phyloP scores from a whole-genome alignment of 2,329 filamentous ascomycete species.

The Shiraia sp. region DNA sequence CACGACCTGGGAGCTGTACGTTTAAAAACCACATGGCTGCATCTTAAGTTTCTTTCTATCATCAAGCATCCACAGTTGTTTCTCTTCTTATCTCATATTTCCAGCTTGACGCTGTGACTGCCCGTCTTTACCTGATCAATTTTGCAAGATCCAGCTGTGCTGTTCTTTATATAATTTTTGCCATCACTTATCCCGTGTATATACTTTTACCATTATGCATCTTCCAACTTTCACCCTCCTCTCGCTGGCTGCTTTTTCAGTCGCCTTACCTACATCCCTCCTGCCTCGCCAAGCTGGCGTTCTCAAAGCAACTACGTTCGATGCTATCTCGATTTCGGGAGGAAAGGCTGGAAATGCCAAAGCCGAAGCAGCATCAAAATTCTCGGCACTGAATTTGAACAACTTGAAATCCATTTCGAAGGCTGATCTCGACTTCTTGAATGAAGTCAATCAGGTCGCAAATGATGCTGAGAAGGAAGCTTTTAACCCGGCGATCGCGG shows the following conservation, averaged over 20 bases:
- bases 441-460: slow-evolving; percentile 57
- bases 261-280: slow-evolving; percentile 29
- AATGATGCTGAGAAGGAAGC: slow-evolving; percentile 58
- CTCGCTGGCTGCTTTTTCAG: slow-evolving; percentile 29
- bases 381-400: slow-evolving; percentile 55
- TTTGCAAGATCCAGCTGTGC: slow-evolving; percentile 26
- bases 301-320: slow-evolving; percentile 36
- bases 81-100: slow-evolving; percentile 5
- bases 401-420: slow-evolving; percentile 54
- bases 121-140: slow-evolving; percentile 11
- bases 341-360: slow-evolving; percentile 7
- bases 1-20: not conserved
- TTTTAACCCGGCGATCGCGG: slow-evolving; percentile 59
- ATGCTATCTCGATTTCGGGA: slow-evolving; percentile 51
- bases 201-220: slow-evolving; percentile 26
- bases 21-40: slow-evolving; percentile 14
- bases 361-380: slow-evolving; percentile 49
- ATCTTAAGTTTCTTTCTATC: slow-evolving; percentile 21
- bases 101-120: slow-evolving; percentile 37
- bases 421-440: slow-evolving; percentile 56
- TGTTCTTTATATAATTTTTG: slow-evolving; percentile 18
- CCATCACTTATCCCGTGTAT: slow-evolving; percentile 3
- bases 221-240: slow-evolving; percentile 32
- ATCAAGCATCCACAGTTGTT: slow-evolving; percentile 22
- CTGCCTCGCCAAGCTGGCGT: slow-evolving; percentile 26